Percentiles rank a stretch among this genome's conserved stretches.
Conservation (phyloP, 495 filamentous ascomycete genomes). For the Elasticomyces elasticus region DNA sequence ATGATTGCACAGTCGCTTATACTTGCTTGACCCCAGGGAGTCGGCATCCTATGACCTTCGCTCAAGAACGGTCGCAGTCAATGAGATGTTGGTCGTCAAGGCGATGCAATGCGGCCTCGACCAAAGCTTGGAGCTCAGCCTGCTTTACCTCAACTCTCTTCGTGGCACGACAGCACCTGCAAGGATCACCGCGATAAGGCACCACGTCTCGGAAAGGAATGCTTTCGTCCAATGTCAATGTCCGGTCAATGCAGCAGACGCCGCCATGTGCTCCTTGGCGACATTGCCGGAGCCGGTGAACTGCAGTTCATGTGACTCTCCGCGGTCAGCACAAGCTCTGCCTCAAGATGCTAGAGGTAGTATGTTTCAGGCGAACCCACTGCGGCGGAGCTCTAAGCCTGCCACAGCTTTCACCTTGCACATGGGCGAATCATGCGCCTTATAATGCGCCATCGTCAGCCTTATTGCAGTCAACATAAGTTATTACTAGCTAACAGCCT, state of each 20-base stretch:
- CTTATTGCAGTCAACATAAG: neutral
- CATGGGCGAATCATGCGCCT: neutral
- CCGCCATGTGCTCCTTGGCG: neutral
- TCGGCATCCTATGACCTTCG: too few species aligned
- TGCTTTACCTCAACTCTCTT: neutral
- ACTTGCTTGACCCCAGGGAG: too few species aligned
- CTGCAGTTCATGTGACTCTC: neutral
- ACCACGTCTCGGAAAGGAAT: neutral
- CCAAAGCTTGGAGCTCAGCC: neutral
- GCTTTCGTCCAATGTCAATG: neutral
- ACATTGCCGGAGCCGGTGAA: too few species aligned
- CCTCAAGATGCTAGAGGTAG: neutral
- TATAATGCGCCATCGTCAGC: neutral
- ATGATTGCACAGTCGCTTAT: too few species aligned
- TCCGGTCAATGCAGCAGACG: neutral
- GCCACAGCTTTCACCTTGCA: neutral
- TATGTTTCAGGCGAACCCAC: neutral
- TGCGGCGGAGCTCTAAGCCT: neutral
- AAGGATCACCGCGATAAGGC: neutral
- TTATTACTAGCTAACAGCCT: neutral
- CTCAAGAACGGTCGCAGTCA: neutral
- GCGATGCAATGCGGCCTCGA: neutral
- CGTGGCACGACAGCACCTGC: neutral
- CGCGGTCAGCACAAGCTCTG: neutral
- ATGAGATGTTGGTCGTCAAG: neutral